Percentiles rank a stretch among this genome's conserved stretches.
Evolutionary conservation across 1,284 basidiomycete species (phyloP).

Genomic region (Rhizoctonia solani): DNA sequence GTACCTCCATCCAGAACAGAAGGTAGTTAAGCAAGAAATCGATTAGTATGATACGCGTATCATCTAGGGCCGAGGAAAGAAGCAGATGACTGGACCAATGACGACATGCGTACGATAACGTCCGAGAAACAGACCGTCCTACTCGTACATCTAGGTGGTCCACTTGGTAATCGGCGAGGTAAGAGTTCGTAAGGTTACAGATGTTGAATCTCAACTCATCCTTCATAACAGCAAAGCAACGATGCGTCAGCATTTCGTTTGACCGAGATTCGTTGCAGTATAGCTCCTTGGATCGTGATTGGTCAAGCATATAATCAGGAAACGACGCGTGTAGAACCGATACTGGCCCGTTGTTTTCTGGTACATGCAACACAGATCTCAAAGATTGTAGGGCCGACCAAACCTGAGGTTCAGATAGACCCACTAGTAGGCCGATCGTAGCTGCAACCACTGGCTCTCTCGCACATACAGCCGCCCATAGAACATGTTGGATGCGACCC

Average conservation of each 20-base stretch:
- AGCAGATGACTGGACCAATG: not conserved
- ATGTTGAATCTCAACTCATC: slow-evolving; percentile 1
- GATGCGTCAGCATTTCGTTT: not conserved
- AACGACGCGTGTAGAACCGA: not conserved
- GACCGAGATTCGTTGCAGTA: not conserved
- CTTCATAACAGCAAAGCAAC: not conserved
- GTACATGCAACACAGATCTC: slow-evolving; percentile 66
- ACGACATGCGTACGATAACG: not conserved
- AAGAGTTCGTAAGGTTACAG: not conserved
- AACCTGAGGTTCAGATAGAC: not conserved
- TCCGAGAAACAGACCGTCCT: not conserved
- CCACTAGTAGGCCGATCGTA: not conserved
- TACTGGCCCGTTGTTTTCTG: slow-evolving; percentile 87
- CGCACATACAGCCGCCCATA: slow-evolving; percentile 1
- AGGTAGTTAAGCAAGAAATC: not conserved
- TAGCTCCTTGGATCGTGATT: not conserved
- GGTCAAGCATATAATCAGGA: not conserved
- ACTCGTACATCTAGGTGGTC: not conserved
- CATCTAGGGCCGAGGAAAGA: not conserved
- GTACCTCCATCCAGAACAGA: slow-evolving; percentile 34
- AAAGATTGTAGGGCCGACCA: not conserved
- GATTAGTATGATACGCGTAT: not conserved
- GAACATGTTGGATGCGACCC: not conserved
- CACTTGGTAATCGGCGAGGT: not conserved
- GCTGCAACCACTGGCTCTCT: not conserved